Evolutionary conservation across 495 filamentous ascomycete species (phyloP).

Genomic region (Astrothelium subdiscretum): DNA sequence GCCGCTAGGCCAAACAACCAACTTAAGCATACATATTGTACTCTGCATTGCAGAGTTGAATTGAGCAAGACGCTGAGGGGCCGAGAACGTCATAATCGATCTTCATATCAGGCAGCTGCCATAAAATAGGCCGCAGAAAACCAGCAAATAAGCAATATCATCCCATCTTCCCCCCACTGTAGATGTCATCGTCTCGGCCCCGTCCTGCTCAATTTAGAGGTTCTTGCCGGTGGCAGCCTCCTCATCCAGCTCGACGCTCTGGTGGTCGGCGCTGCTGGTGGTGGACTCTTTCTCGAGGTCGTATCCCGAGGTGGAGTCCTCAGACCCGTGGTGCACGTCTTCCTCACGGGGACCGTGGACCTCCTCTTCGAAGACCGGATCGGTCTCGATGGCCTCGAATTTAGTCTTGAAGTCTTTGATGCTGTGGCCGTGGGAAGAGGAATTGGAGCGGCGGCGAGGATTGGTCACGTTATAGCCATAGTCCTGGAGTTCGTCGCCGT

Average conservation of each 20-base stretch:
- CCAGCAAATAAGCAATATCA: neutral
- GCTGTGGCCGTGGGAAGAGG: constrained; percentile 51
- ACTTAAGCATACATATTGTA: neutral
- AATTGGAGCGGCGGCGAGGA: constrained; percentile 84
- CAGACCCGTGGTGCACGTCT: neutral
- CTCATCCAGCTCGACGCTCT: constrained; percentile 27
- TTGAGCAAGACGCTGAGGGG: neutral
- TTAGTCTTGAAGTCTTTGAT: constrained; percentile 65
- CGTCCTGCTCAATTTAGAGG: constrained; percentile 9
- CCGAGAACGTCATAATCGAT: neutral
- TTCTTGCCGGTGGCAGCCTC: constrained; percentile 17
- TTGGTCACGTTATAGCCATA: constrained; percentile 71
- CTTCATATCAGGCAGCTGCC: neutral
- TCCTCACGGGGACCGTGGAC: constrained; percentile 41
- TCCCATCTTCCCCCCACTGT: neutral
- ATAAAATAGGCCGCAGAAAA: neutral
- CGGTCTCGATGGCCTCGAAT: constrained; percentile 71
- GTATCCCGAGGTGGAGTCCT: constrained; percentile 11
- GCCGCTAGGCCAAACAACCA: neutral
- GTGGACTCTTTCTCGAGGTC: constrained; percentile 29
- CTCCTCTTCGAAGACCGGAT: constrained; percentile 70
- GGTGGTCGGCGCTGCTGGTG: constrained; percentile 16
- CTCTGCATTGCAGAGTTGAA: neutral
- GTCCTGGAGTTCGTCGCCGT: constrained; percentile 73
- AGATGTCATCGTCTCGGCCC: neutral